Conservation (phyloP, 179 eudicot genomes). For the Actinidia chinensis region DNA sequence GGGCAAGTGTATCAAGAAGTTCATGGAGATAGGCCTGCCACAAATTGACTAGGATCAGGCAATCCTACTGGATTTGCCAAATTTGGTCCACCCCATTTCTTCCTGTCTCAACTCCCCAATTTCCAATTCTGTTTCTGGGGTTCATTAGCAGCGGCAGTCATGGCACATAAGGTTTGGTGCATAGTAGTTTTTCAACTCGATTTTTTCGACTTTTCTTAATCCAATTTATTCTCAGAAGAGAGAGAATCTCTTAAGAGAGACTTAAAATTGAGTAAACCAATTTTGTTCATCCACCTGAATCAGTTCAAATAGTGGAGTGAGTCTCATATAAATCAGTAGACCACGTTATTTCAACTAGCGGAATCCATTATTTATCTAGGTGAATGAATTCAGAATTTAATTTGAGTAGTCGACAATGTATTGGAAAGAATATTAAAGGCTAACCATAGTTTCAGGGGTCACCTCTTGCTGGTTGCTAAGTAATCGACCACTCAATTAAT, state of each 20-base stretch:
- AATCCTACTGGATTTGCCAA: conserved; percentile 82
- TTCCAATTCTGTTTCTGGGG: conserved; percentile 72
- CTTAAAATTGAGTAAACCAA: too few species aligned
- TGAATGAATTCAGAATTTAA: background rate
- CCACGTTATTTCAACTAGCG: too few species aligned
- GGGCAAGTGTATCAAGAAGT: conserved; percentile 75
- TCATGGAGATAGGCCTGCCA: conserved; percentile 71
- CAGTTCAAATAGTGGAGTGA: too few species aligned
- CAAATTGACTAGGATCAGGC: conserved; percentile 46
- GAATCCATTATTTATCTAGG: too few species aligned
- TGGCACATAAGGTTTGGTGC: conserved; percentile 71
- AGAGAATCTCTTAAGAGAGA: too few species aligned
- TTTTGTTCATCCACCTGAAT: too few species aligned
- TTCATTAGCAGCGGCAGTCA: conserved; percentile 88
- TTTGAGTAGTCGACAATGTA: background rate
- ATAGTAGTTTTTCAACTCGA: background rate
- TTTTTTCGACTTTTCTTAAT: background rate
- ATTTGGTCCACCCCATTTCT: conserved; percentile 69
- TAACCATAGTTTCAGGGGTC: too few species aligned
- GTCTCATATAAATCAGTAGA: too few species aligned
- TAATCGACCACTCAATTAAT: too few species aligned
- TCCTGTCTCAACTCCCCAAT: conserved; percentile 85
- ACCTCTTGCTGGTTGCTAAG: too few species aligned
- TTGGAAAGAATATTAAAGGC: background rate
- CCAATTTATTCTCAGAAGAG: too few species aligned